These are phyloP conservation scores for Psilocybe azurescens DNA, from an alignment of 768 basidiomycete species.

Conservation along the genomic window DNA sequence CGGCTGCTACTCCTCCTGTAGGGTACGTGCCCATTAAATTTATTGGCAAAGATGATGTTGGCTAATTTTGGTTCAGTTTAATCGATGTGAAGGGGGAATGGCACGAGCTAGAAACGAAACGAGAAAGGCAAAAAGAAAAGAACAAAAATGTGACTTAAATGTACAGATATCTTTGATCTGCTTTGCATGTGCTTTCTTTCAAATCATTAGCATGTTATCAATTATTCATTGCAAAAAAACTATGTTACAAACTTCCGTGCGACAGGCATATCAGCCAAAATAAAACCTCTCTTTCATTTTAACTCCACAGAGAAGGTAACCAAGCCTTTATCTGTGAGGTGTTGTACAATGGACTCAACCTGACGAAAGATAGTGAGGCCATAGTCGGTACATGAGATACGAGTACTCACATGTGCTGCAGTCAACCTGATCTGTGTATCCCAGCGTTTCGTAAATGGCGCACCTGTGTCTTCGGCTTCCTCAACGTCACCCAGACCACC, in stretches of 20 bases:
- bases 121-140: slow-evolving; percentile 83
- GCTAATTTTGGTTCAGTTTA: slow-evolving; percentile 51
- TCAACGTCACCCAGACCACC: slow-evolving; percentile 92
- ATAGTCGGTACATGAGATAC: slow-evolving; percentile 4
- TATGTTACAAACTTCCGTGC: not conserved
- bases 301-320: slow-evolving; percentile 41
- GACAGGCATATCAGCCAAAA: not conserved
- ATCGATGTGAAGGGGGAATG: slow-evolving; percentile 90
- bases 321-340: slow-evolving; percentile 75
- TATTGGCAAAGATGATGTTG: not conserved
- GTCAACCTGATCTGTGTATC: slow-evolving; percentile 91
- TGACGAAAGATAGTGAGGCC: slow-evolving; percentile 31
- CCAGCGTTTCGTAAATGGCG: slow-evolving; percentile 94
- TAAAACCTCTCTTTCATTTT: slow-evolving; percentile 8
- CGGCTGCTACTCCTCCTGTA: slow-evolving; percentile 71
- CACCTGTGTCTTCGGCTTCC: slow-evolving; percentile 86
- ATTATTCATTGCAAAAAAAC: not conserved
- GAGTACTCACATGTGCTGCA: slow-evolving; percentile 74
- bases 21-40: slow-evolving; percentile 60
- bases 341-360: slow-evolving; percentile 90
- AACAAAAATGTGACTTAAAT: slow-evolving; percentile 46
- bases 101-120: slow-evolving; percentile 97
- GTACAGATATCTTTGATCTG: slow-evolving; percentile 33
- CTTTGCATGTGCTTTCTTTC: slow-evolving; percentile 6
- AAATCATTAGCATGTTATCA: not conserved